These are phyloP conservation scores for Salix suchowensis DNA, from an alignment of 345 rosid genomes.

Conservation along the genomic window DNA sequence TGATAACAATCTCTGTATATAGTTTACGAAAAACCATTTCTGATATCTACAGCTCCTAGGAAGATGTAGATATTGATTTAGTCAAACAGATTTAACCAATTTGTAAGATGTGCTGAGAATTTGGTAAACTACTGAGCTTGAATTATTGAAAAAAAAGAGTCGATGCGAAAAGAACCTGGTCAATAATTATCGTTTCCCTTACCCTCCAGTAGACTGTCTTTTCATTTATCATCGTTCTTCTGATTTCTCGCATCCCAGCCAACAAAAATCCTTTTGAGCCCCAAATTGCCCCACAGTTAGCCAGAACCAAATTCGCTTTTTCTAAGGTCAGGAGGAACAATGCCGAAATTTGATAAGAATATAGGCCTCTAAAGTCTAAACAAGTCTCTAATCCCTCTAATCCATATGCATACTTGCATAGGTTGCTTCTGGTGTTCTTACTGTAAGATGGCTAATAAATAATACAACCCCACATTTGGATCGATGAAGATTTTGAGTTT, in stretches of 20 bases:
- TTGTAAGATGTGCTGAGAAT: neutral
- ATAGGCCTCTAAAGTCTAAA: conserved; percentile 37
- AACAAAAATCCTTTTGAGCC: conserved; percentile 5
- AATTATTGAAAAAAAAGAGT: neutral
- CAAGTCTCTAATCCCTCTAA: conserved; percentile 62
- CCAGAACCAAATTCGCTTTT: conserved; percentile 16
- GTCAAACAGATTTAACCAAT: neutral
- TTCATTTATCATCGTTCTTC: conserved; percentile 6
- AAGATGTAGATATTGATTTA: neutral
- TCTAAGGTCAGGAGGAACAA: conserved; percentile 43
- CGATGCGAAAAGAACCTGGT: conserved; percentile 12
- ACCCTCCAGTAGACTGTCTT: conserved; percentile 16
- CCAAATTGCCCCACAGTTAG: conserved; percentile 19
- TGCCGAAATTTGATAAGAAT: conserved; percentile 30
- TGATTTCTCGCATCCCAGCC: conserved; percentile 11
- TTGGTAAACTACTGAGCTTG: neutral
- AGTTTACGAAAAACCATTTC: no score
- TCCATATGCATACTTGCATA: conserved; percentile 44
- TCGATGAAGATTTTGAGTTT: conserved; percentile 40
- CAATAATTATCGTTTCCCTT: conserved; percentile 57
- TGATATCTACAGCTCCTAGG: neutral
- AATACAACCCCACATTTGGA: conserved; percentile 45
- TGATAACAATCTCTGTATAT: neutral
- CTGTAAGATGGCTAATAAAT: conserved; percentile 60
- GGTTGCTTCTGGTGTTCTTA: conserved; percentile 85